Base-by-base conservation (phyloP, 306 rosid genomes). In the Bauhinia variegata region DNA sequence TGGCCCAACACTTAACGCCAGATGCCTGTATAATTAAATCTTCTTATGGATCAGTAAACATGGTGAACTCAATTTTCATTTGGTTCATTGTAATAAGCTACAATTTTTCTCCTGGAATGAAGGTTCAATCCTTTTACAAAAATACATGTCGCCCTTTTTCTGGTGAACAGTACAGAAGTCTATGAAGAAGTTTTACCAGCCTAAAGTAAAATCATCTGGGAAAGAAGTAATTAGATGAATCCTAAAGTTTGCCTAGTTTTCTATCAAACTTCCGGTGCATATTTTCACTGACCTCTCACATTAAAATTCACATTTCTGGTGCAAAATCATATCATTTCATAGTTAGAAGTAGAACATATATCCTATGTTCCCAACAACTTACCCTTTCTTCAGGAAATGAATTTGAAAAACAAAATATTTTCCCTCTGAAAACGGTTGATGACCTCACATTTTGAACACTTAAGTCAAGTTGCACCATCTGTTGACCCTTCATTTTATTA, bases 301-400 rank as follows among this genome's bases (percentile, higher is more conserved):
- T 56, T 14, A 39, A 37, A 53, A 71, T 58, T 73, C 65, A 43
- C 70, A 77, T 33, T 49, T 54, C 37, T 13, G 43, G 11, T 31
- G 49, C 15, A 67, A 37, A 67, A 50, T 11, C 47, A 32, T 36
- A 66, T 41, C 69, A 43, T 59, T 58, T 38, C 19, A 44, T 59
- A 17, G 31, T 52, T 41, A 51, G 11, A 66, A 23, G 28, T 23
- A 23, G 28, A 23, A 66, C 38, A 54, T 54, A 23, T 38, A 78
- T 32, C 47, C 48, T 34, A n/a, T n/a, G n/a, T n/a, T n/a, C n/a
- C n/a, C n/a, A 38, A 78, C 30, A 62, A 80, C 86, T 81, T 78
- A 89, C 98, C 86, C 78, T 82, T 41, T 86, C 93, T 58, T 83
- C 91, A 60, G 96, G 96, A 80, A 87, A 89, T 63, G 81, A 80